phyloP scores from a whole-genome alignment of 805 yeast genomes.

The Cyberlindnera misumaiensis region DNA sequence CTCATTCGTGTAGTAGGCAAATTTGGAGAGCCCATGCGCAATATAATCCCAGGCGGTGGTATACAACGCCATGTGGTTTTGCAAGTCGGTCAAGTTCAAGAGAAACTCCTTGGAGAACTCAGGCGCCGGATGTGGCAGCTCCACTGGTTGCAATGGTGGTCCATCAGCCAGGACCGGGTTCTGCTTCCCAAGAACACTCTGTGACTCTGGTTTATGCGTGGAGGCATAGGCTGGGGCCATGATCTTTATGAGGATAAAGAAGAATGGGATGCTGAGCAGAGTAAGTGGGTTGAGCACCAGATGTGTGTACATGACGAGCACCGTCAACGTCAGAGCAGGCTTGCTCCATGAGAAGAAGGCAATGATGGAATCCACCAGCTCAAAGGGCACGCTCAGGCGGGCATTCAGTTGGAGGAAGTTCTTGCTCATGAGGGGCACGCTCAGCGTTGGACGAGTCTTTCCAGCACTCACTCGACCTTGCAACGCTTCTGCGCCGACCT shows the following conservation, averaged over 20 bases:
- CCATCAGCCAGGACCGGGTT: constrained; percentile 45
- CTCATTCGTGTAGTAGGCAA: constrained; percentile 61
- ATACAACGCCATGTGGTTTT: constrained; percentile 68
- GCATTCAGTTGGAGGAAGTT: constrained; percentile 60
- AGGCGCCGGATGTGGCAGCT: constrained; percentile 51
- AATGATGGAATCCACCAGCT: constrained; percentile 48
- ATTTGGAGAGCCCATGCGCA: constrained; percentile 41
- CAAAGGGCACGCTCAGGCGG: constrained; percentile 56
- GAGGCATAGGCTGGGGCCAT: constrained; percentile 62
- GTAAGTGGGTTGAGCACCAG: constrained; percentile 54
- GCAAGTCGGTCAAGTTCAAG: constrained; percentile 75
- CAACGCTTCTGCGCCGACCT: constrained; percentile 36
- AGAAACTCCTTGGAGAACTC: constrained; percentile 74
- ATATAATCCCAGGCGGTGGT: constrained; percentile 55
- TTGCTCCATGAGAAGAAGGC: constrained; percentile 57
- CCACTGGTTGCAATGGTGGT: constrained; percentile 20
- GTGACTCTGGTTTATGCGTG: constrained; percentile 56
- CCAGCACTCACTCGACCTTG: constrained; percentile 54
- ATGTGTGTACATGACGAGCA: constrained; percentile 43
- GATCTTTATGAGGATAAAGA: constrained; percentile 44
- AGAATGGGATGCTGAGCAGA: constrained; percentile 47
- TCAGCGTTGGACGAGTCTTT: constrained; percentile 58
- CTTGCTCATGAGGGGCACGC: constrained; percentile 62
- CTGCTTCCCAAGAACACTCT: constrained; percentile 19
- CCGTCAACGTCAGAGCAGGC: constrained; percentile 54